Evolutionary conservation across 2,329 filamentous ascomycete species (phyloP).

Genomic region (Alternaria brassicicola): DNA sequence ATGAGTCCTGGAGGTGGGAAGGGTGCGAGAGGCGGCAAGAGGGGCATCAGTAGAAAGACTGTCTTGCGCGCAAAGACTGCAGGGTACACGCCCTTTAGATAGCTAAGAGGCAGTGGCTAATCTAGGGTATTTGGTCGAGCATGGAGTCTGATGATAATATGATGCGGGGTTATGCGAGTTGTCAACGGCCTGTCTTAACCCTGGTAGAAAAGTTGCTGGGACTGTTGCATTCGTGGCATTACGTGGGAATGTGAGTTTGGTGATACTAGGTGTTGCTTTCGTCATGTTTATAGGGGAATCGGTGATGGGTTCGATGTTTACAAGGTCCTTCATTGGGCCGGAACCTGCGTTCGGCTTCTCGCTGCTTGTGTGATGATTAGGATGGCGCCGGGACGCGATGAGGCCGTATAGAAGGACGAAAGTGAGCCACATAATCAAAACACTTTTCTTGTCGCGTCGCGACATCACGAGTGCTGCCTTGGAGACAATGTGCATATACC

Average conservation of each 20-base stretch:
- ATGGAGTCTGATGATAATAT: neutral
- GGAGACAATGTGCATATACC: neutral
- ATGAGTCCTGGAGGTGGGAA: neutral
- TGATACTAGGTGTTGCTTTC: neutral
- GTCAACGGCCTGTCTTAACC: neutral
- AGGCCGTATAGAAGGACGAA: neutral
- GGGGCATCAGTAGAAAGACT: neutral
- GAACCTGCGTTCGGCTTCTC: neutral
- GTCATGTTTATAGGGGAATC: neutral
- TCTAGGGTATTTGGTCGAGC: neutral
- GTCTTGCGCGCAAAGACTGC: neutral
- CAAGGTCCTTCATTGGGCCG: neutral
- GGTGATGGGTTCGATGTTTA: neutral
- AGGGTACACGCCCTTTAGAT: neutral
- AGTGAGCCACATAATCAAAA: neutral
- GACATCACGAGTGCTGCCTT: neutral
- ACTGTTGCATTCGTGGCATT: neutral
- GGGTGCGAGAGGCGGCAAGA: neutral
- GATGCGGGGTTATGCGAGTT: neutral
- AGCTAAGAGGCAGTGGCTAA: neutral
- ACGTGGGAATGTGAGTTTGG: too few species aligned
- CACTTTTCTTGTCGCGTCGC: neutral
- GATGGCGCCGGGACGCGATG: neutral
- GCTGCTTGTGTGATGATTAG: neutral
- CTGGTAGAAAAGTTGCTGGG: neutral